Percentiles rank a stretch among this genome's conserved stretches.
Conservation (phyloP, 495 filamentous ascomycete species). For the Lasiosphaeria miniovina region DNA sequence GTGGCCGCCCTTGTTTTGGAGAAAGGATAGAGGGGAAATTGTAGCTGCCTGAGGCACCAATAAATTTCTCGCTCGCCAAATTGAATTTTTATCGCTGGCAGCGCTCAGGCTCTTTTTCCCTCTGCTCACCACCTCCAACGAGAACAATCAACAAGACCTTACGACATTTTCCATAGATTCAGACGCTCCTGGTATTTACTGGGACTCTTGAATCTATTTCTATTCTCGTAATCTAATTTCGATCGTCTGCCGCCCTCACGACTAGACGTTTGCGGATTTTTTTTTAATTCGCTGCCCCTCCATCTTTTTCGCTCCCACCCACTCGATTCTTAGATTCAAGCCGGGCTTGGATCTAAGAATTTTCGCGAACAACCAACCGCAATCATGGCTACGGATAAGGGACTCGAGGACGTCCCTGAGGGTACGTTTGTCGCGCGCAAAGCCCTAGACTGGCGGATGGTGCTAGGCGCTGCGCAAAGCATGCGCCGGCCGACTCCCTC, state of each 20-base stretch:
- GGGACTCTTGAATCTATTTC: conserved; percentile 42
- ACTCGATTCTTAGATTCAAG: conserved; percentile 53
- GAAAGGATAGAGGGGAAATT: conserved; percentile 8
- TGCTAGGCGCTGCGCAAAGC: conserved; percentile 4
- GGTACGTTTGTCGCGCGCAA: conserved; percentile 50
- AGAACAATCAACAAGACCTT: conserved; percentile 31
- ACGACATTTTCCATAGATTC: conserved; percentile 30
- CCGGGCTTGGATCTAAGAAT: conserved; percentile 70
- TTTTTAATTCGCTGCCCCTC: conserved; percentile 42
- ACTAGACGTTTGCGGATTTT: conserved; percentile 40
- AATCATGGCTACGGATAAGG: conserved; percentile 97
- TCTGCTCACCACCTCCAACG: conserved; percentile 30
- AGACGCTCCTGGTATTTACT: conserved; percentile 43
- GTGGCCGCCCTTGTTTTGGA: conserved; percentile 15
- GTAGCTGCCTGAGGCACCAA: conserved; percentile 30
- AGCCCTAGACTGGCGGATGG: not conserved
- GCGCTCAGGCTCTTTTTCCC: conserved; percentile 25
- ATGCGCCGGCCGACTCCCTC: not conserved
- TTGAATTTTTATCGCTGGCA: conserved; percentile 28
- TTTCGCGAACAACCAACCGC: conserved; percentile 51
- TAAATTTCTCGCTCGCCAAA: conserved; percentile 27
- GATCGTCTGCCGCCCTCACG: conserved; percentile 33
- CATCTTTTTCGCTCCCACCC: conserved; percentile 22
- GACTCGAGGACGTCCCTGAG: conserved; percentile 93
- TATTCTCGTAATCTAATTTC: conserved; percentile 37